Base-by-base conservation (phyloP, 441 rosid species). In the Omphalea diandra region DNA sequence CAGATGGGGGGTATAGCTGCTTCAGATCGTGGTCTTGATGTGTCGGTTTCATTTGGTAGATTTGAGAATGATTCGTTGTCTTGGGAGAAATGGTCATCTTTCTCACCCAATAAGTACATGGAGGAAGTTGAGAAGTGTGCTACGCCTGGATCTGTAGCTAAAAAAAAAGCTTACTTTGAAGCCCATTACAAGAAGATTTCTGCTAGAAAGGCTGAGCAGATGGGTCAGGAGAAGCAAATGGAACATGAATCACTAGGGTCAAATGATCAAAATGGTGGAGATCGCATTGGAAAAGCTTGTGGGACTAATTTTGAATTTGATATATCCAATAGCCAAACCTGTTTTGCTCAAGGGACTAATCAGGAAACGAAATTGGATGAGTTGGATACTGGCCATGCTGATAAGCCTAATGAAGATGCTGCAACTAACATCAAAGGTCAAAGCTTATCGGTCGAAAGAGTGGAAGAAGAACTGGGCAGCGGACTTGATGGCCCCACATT, bases 81-180 rank as follows among this genome's bases (percentile, higher is more conserved):
- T 31, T 95, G 99, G 99, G 99, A 90, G 80, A 95, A 83, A 77
- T 90, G 93, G 87, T 95, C 99, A 0, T 77, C 99, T 72, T 95
- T 95, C 81, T 89, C 98, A 15, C 92, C 90, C 18, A 95, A 95
- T 71, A 95, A 95, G 90, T 92, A 95, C 79, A 70, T 92, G 83
- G 99, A 95, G 81, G 99, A 92, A 79, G 97, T 92, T 36, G 99
- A 83, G 70, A 95, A 90, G 82, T 95, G 90, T 82, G 97, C 99
- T 18, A 87, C 98, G 14, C 97, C 96, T 40, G 99, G 99, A 41
- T 92, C 99, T 32, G 99, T 95, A 24, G 99, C 99, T 75, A 82
- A 87, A 76, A 95, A 95, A 75, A 90, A 81, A 68, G 98, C 99
- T 63, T 95, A 90, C 78, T 95, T 95, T 56, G 99, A 95, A 84